A percentile compares a stretch with the other conserved stretches of the same genome.
These are phyloP conservation scores for Talaromyces sp. DNA, from an alignment of 2,329 filamentous ascomycete species.

Conservation along the genomic window DNA sequence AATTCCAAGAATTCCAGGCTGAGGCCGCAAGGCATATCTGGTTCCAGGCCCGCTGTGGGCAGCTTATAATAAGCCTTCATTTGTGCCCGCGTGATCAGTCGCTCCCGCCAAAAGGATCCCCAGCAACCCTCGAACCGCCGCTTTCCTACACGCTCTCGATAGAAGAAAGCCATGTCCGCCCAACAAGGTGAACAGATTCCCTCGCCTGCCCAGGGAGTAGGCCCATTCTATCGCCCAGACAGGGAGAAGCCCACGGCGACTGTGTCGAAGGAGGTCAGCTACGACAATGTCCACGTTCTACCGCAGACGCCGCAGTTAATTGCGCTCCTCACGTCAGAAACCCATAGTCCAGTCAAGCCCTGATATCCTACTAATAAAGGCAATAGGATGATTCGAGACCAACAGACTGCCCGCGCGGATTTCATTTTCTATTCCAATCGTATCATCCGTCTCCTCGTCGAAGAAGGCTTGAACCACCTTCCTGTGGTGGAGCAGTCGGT, in stretches of 20 bases:
- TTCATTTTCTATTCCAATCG: constrained; percentile 99
- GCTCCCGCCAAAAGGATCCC: neutral
- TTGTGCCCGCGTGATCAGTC: neutral
- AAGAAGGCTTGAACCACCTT: constrained; percentile 94
- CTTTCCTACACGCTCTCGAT: neutral
- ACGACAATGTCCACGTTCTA: constrained; percentile 84
- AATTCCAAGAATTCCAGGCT: neutral
- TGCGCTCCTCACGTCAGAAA: constrained; percentile 83
- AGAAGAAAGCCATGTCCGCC: neutral
- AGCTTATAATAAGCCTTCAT: neutral
- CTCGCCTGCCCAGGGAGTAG: constrained; percentile 61
- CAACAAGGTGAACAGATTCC: constrained; percentile 21
- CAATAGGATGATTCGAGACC: constrained; percentile 86
- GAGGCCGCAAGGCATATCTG: neutral
- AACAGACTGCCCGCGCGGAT: constrained; percentile 81
- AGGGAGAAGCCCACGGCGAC: constrained; percentile 80
- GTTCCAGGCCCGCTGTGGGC: neutral
- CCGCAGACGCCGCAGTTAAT: constrained; percentile 95
- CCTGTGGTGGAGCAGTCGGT: constrained; percentile 84
- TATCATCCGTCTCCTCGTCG: constrained; percentile 92
- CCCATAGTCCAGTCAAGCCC: constrained; percentile 2
- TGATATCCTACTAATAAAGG: constrained; percentile 10
- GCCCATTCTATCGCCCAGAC: constrained; percentile 70
- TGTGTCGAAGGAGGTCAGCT: constrained; percentile 73
- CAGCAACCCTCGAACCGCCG: neutral